Conservation (phyloP, 2,329 filamentous ascomycete genomes). For the Trichoderma pleuroti region DNA sequence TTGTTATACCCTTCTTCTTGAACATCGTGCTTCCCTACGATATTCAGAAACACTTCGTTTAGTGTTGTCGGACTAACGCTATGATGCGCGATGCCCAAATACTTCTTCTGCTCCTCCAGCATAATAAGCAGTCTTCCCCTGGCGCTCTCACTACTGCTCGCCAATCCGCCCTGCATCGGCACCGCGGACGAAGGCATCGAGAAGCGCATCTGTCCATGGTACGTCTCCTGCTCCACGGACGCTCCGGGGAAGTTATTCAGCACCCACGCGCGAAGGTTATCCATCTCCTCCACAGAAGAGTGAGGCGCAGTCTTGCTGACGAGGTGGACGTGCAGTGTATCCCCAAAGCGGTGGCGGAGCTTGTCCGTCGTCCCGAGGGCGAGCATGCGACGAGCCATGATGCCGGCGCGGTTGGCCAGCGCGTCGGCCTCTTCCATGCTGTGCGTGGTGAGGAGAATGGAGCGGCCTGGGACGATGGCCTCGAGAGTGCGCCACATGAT, state of each 20-base stretch:
- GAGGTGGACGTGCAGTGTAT: conserved; percentile 72
- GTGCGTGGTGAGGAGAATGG: conserved; percentile 71
- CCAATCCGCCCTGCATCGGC: neutral
- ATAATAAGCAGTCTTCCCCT: conserved; percentile 66
- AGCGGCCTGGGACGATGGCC: conserved; percentile 61
- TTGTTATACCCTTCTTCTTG: conserved; percentile 60
- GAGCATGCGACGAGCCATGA: conserved; percentile 76
- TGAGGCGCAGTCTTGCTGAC: conserved; percentile 68
- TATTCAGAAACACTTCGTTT: conserved; percentile 80
- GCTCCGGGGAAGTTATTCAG: conserved; percentile 57
- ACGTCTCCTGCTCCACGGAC: conserved; percentile 68
- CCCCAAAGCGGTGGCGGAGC: conserved; percentile 67
- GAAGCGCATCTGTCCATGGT: conserved; percentile 81
- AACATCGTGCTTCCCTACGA: conserved; percentile 72
- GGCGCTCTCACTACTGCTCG: conserved; percentile 36
- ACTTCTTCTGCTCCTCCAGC: conserved; percentile 64
- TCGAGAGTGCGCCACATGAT: conserved; percentile 72
- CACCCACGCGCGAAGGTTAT: conserved; percentile 64
- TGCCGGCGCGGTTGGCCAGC: conserved; percentile 60
- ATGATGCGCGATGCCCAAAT: conserved; percentile 73
- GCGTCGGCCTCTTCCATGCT: conserved; percentile 80
- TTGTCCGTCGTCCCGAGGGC: conserved; percentile 68
- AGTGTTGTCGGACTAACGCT: conserved; percentile 79
- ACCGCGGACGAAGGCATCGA: conserved; percentile 49
- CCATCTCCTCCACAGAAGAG: conserved; percentile 65